phyloP scores from a whole-genome alignment of 345 rosid species.

The Anastatica hierochuntica region DNA sequence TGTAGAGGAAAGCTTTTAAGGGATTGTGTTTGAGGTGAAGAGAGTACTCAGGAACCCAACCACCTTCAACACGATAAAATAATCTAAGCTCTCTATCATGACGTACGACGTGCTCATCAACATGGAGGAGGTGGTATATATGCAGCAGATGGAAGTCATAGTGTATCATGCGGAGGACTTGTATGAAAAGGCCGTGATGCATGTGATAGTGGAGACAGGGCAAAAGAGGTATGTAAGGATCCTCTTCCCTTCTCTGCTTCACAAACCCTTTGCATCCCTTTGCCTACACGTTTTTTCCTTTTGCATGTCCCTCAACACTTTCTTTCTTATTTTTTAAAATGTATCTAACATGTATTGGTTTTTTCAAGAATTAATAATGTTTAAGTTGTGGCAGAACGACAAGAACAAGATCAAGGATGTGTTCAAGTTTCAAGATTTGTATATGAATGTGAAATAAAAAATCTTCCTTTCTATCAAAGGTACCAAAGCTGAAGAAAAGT shows the following conservation, averaged over 20 bases:
- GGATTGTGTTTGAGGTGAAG: constrained; percentile 74
- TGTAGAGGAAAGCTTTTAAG: constrained; percentile 64
- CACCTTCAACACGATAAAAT: constrained; percentile 62
- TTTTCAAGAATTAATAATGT: too few relatives aligned
- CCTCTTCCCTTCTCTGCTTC: constrained; percentile 47
- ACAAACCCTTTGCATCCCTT: constrained; percentile 39
- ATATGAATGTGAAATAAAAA: too few relatives aligned
- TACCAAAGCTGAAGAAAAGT: neutral
- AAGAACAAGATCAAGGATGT: too few relatives aligned
- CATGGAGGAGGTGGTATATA: constrained; percentile 71
- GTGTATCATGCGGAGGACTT: constrained; percentile 63
- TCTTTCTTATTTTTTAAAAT: too few relatives aligned
- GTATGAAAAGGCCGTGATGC: constrained; percentile 30
- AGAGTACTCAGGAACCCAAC: constrained; percentile 66
- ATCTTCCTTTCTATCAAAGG: neutral
- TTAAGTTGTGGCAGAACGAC: too few relatives aligned
- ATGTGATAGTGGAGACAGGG: constrained; percentile 35
- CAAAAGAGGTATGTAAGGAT: constrained; percentile 48
- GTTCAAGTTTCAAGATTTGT: too few relatives aligned
- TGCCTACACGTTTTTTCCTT: constrained; percentile 40
- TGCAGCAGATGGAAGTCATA: constrained; percentile 92
- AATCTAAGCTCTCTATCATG: constrained; percentile 60
- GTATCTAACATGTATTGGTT: too few relatives aligned
- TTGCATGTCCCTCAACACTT: constrained; percentile 37
- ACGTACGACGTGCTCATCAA: constrained; percentile 78